Evolutionary conservation across 148 eudicot species (phyloP).

Genomic region (Cornus suecica): DNA sequence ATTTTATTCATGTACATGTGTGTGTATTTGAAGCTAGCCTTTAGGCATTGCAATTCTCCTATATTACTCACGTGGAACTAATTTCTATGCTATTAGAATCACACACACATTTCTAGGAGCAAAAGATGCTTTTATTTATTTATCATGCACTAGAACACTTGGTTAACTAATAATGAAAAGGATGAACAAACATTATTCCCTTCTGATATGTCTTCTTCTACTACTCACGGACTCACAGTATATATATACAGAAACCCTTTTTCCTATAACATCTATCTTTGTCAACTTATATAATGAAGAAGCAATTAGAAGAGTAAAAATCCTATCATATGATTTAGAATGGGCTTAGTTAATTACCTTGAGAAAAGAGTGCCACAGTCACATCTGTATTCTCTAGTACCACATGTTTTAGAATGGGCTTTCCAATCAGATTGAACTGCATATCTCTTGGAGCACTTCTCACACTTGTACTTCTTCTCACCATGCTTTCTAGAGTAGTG

Average conservation of each 20-base stretch:
- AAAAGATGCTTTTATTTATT: no score
- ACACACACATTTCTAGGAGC: not conserved
- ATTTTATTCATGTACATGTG: not conserved
- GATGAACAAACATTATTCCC: not conserved
- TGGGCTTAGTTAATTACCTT: conserved; percentile 15
- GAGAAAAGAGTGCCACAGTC: conserved; percentile 51
- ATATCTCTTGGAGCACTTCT: conserved; percentile 41
- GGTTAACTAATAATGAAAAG: not conserved
- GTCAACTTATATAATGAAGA: not conserved
- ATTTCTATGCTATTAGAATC: not conserved
- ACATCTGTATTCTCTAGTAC: conserved; percentile 44
- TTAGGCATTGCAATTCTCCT: not conserved
- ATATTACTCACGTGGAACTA: not conserved
- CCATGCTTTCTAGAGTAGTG: conserved; percentile 50
- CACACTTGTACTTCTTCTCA: conserved; percentile 49
- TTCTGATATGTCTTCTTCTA: not conserved
- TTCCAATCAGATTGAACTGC: conserved; percentile 57
- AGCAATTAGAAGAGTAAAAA: no score
- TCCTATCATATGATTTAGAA: no score
- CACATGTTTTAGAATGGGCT: conserved; percentile 51
- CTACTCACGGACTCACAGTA: not conserved
- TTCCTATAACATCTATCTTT: not conserved
- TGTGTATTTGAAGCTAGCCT: not conserved
- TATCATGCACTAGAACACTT: not conserved
- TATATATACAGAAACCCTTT: not conserved